Conservation (phyloP, 345 rosid genomes). For the Ricinus communis region DNA sequence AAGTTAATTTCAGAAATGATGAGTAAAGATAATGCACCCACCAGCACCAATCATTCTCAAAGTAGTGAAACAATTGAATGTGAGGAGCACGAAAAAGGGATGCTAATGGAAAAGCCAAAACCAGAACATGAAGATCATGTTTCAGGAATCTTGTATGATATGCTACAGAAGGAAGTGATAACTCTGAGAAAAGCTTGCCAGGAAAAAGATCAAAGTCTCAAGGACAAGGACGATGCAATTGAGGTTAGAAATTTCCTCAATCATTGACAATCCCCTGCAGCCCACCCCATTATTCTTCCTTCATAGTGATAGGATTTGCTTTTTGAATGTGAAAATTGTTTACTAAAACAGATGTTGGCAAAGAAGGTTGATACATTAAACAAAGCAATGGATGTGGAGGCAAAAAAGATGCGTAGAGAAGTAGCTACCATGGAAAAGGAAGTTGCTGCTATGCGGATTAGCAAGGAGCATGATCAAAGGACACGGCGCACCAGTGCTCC, state of each 20-base stretch:
- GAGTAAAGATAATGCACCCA: conserved; percentile 15
- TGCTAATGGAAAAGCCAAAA: conserved; percentile 21
- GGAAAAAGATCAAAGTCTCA: conserved; percentile 42
- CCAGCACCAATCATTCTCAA: conserved; percentile 13
- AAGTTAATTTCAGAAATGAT: conserved; percentile 24
- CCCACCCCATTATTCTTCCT: not conserved
- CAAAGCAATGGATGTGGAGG: conserved; percentile 49
- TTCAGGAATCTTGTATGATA: conserved; percentile 44
- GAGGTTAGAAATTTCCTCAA: conserved; percentile 26
- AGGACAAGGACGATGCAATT: conserved; percentile 46
- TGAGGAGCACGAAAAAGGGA: conserved; percentile 24
- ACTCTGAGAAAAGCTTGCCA: conserved; percentile 40
- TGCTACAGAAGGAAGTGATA: conserved; percentile 46
- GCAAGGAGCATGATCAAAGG: conserved; percentile 33
- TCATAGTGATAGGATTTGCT: not conserved
- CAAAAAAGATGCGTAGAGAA: conserved; percentile 47
- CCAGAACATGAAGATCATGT: conserved; percentile 33
- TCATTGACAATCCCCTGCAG: not conserved
- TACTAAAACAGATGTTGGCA: conserved; percentile 41
- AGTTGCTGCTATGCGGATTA: conserved; percentile 39
- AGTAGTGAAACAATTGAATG: conserved; percentile 9
- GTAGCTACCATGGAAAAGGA: conserved; percentile 47
- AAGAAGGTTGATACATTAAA: conserved; percentile 47
- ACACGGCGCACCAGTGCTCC: conserved; percentile 37
- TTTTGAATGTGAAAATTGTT: not conserved